phyloP scores from a whole-genome alignment of 2,329 filamentous ascomycete species.

The Emmonsiellopsis sp. region DNA sequence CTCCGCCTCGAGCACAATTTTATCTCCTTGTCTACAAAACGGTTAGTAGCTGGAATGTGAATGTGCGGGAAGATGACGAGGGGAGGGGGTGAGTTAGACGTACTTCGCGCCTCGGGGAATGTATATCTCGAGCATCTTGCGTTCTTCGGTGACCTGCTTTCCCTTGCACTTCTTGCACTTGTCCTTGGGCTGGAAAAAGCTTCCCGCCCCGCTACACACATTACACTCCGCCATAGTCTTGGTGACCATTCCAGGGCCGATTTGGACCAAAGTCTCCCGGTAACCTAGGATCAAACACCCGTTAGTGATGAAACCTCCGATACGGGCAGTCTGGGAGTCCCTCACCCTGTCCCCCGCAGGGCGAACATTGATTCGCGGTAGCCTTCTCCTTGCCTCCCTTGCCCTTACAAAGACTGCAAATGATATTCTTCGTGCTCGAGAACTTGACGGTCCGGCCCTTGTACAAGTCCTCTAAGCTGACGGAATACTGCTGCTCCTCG shows the following conservation, averaged over 20 bases:
- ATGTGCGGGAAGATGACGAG: no score
- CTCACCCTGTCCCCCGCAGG: slow-evolving; percentile 68
- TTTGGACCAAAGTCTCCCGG: slow-evolving; percentile 66
- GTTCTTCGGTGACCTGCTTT: slow-evolving; percentile 72
- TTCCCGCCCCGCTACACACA: slow-evolving; percentile 75
- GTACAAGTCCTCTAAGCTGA: slow-evolving; percentile 89
- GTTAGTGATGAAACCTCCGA: slow-evolving; percentile 2
- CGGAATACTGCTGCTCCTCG: slow-evolving; percentile 52
- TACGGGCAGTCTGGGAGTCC: background rate
- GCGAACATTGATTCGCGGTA: slow-evolving; percentile 71
- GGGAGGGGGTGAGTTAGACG: slow-evolving; percentile 9
- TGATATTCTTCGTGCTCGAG: slow-evolving; percentile 84
- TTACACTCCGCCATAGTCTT: slow-evolving; percentile 71
- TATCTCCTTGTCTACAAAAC: slow-evolving; percentile 56
- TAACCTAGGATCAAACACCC: slow-evolving; percentile 38
- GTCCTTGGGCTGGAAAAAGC: slow-evolving; percentile 89
- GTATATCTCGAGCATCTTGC: slow-evolving; percentile 92
- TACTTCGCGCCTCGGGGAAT: slow-evolving; percentile 75
- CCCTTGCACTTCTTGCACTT: slow-evolving; percentile 99
- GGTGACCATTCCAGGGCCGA: slow-evolving; percentile 79
- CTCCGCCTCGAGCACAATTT: slow-evolving; percentile 83
- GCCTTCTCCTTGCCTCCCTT: slow-evolving; percentile 85
- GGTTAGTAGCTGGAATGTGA: background rate
- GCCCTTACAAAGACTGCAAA: slow-evolving; percentile 81
- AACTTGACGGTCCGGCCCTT: slow-evolving; percentile 98